phyloP scores from a whole-genome alignment of 179 eudicot species.

The Drosera spatulata region DNA sequence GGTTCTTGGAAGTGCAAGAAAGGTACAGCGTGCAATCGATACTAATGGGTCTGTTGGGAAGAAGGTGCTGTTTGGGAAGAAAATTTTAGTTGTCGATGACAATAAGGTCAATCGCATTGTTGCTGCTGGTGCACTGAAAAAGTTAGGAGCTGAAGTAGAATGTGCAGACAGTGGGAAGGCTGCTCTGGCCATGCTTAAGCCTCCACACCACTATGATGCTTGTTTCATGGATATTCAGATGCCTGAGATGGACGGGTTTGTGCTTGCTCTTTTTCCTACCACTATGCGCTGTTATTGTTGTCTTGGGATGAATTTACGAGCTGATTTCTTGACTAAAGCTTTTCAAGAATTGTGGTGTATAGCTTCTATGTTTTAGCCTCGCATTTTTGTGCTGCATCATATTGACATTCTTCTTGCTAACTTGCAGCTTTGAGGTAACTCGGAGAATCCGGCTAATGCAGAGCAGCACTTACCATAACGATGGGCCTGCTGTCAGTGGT shows the following conservation, averaged over 20 bases:
- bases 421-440: slow-evolving; percentile 56
- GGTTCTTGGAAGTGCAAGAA: slow-evolving; percentile 37
- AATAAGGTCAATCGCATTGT: slow-evolving; percentile 55
- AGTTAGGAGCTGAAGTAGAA: slow-evolving; percentile 51
- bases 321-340: too few relatives aligned
- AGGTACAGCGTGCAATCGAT: slow-evolving; percentile 24
- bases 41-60: slow-evolving; percentile 20
- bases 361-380: neutral
- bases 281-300: too few relatives aligned
- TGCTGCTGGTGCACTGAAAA: slow-evolving; percentile 69
- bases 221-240: slow-evolving; percentile 81
- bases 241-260: slow-evolving; percentile 84
- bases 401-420: neutral
- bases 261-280: neutral
- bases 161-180: slow-evolving; percentile 63
- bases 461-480: slow-evolving; percentile 26
- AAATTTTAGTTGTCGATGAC: slow-evolving; percentile 64
- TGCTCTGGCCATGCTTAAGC: slow-evolving; percentile 39
- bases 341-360: too few relatives aligned
- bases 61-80: slow-evolving; percentile 44
- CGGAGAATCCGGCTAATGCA: slow-evolving; percentile 42
- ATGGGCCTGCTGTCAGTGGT: slow-evolving; percentile 6
- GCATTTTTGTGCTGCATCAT: neutral
- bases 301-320: too few relatives aligned
- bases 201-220: slow-evolving; percentile 52